A percentile compares a stretch with the other conserved stretches of the same genome.
Evolutionary conservation across 305 asterid genomes (phyloP).

Genomic region (Striga hermonthica): DNA sequence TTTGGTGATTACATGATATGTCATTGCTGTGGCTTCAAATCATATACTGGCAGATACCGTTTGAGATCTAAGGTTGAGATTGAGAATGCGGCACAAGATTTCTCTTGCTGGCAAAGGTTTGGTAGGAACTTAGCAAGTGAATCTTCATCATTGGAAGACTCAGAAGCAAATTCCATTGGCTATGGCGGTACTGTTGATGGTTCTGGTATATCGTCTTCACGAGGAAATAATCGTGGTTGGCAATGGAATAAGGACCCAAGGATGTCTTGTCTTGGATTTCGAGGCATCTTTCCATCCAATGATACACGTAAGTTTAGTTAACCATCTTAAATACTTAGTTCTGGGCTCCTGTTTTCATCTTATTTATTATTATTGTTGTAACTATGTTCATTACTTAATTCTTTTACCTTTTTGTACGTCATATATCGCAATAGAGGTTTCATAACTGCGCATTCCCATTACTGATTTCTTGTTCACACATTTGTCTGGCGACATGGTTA

Average conservation of each 20-base stretch:
- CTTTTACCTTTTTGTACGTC: background rate
- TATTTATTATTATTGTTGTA: background rate
- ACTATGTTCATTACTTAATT: too few species aligned
- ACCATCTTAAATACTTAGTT: slow-evolving; percentile 8
- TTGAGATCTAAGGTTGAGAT: slow-evolving; percentile 85
- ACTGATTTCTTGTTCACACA: too few species aligned
- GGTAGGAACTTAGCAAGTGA: slow-evolving; percentile 47
- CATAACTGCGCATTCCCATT: background rate
- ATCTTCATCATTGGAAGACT: slow-evolving; percentile 42
- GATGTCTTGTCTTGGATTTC: slow-evolving; percentile 73
- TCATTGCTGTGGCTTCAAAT: slow-evolving; percentile 9
- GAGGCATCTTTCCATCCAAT: slow-evolving; percentile 78
- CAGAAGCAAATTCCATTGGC: slow-evolving; percentile 63
- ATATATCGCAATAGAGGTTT: background rate
- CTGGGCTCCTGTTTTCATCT: background rate
- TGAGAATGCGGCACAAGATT: slow-evolving; percentile 56
- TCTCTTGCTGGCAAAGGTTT: slow-evolving; percentile 85
- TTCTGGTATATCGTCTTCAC: slow-evolving; percentile 55
- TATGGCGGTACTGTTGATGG: slow-evolving; percentile 63
- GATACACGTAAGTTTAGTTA: slow-evolving; percentile 52
- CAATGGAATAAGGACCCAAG: slow-evolving; percentile 82
- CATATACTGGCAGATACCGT: slow-evolving; percentile 52
- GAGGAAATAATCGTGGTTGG: slow-evolving; percentile 61
- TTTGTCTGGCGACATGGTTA: background rate
- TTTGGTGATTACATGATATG: background rate